Conservation (phyloP, 805 yeast genomes). For the Spathaspora gorwiae region DNA sequence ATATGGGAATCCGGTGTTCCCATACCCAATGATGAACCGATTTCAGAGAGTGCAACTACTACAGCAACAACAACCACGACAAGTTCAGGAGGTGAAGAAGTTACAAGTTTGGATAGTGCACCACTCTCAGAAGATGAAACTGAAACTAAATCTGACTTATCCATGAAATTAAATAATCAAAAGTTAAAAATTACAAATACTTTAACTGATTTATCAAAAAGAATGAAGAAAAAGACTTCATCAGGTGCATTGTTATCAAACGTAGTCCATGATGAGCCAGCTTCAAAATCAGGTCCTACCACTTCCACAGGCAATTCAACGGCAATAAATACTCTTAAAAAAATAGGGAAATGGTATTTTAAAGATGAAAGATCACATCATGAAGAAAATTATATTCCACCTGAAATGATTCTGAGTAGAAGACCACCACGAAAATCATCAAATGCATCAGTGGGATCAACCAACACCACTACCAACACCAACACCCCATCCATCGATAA, state of each 20-base stretch:
- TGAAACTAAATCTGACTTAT: conserved; percentile 9
- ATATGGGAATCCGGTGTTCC: conserved; percentile 85
- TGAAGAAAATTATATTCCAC: conserved; percentile 37
- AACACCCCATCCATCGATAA: conserved; percentile 1
- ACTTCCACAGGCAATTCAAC: conserved; percentile 3
- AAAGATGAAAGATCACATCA: conserved; percentile 33
- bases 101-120: not conserved
- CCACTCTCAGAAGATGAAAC: conserved; percentile 1
- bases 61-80: not conserved
- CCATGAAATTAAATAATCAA: not conserved
- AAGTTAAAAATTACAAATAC: conserved; percentile 18
- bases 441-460: conserved; percentile 1
- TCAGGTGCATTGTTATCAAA: not conserved
- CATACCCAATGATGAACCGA: conserved; percentile 1
- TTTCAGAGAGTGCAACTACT: not conserved
- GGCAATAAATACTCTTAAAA: conserved; percentile 42
- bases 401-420: conserved; percentile 66
- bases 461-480: not conserved
- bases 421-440: conserved; percentile 30
- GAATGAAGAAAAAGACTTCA: conserved; percentile 14
- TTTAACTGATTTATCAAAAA: conserved; percentile 21
- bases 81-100: not conserved
- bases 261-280: not conserved
- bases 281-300: not conserved
- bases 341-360: conserved; percentile 67